Evolutionary conservation across 768 basidiomycete species (phyloP).

Genomic region (Rhizopogon vinicolor): DNA sequence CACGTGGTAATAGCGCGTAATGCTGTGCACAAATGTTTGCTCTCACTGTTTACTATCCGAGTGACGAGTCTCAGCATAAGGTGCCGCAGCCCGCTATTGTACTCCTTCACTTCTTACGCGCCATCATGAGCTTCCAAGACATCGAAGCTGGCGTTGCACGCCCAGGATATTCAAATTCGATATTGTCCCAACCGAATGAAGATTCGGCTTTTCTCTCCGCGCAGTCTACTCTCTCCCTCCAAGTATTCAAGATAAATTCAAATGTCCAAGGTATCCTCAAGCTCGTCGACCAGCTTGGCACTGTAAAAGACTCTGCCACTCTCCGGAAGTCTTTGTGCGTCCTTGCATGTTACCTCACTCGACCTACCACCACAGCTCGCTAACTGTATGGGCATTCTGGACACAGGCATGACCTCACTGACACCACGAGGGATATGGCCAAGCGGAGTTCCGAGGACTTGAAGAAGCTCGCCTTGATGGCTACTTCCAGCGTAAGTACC

Average conservation of each 20-base stretch:
- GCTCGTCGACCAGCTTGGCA: slow-evolving; percentile 95
- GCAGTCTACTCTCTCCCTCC: slow-evolving; percentile 79
- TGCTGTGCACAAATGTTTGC: too few species aligned
- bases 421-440: slow-evolving; percentile 91
- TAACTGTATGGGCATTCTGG: neutral
- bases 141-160: slow-evolving; percentile 40
- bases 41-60: too few species aligned
- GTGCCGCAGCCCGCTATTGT: neutral
- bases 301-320: slow-evolving; percentile 68
- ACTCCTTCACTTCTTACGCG: neutral
- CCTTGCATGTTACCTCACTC: neutral
- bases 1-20: too few species aligned
- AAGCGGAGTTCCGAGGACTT: slow-evolving; percentile 92
- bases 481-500: slow-evolving; percentile 49
- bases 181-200: slow-evolving; percentile 40
- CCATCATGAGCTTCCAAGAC: slow-evolving; percentile 46
- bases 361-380: neutral
- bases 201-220: slow-evolving; percentile 73
- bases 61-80: too few species aligned
- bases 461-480: slow-evolving; percentile 78
- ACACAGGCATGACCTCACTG: slow-evolving; percentile 85
- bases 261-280: slow-evolving; percentile 95
- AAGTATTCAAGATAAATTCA: slow-evolving; percentile 98
- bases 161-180: slow-evolving; percentile 20
- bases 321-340: slow-evolving; percentile 85